These are phyloP conservation scores for Arthroderma sp. DNA, from an alignment of 2,329 filamentous ascomycete genomes.

Conservation along the genomic window DNA sequence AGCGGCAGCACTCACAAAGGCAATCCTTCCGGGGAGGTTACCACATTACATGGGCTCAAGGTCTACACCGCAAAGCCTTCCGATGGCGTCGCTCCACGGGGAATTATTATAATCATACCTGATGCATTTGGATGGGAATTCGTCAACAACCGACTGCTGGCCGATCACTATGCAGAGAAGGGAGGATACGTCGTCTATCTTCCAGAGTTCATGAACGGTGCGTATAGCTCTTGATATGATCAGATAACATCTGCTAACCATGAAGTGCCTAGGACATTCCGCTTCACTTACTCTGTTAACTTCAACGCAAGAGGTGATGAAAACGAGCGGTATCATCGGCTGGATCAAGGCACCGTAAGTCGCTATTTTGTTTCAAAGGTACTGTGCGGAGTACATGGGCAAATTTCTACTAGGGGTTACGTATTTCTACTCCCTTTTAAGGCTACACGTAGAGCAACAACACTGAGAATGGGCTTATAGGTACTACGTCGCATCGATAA, in stretches of 20 bases:
- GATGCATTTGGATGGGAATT: conserved; percentile 47
- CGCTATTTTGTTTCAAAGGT: neutral
- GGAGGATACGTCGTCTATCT: conserved; percentile 41
- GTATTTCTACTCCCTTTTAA: too few relatives aligned
- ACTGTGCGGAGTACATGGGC: too few relatives aligned
- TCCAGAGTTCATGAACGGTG: conserved; percentile 47
- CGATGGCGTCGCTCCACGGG: conserved; percentile 30
- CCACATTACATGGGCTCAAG: conserved; percentile 38
- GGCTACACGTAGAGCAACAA: too few relatives aligned
- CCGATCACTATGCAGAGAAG: conserved; percentile 43
- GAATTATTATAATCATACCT: conserved; percentile 43
- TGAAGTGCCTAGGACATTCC: conserved; percentile 7
- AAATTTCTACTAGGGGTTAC: too few relatives aligned
- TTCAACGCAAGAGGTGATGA: neutral
- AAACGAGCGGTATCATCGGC: neutral
- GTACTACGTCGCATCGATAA: neutral
- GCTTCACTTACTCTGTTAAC: neutral
- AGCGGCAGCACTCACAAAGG: conserved; percentile 37
- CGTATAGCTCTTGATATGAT: conserved; percentile 9
- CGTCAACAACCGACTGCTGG: conserved; percentile 42
- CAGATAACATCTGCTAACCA: conserved; percentile 7
- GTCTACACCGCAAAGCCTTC: conserved; percentile 37
- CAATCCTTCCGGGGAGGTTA: conserved; percentile 35
- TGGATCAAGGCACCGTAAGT: neutral
- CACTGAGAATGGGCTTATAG: too few relatives aligned